These are phyloP conservation scores for Geranomyces michiganensis DNA, from an alignment of 192 early-diverging fungal genomes.

Conservation along the genomic window DNA sequence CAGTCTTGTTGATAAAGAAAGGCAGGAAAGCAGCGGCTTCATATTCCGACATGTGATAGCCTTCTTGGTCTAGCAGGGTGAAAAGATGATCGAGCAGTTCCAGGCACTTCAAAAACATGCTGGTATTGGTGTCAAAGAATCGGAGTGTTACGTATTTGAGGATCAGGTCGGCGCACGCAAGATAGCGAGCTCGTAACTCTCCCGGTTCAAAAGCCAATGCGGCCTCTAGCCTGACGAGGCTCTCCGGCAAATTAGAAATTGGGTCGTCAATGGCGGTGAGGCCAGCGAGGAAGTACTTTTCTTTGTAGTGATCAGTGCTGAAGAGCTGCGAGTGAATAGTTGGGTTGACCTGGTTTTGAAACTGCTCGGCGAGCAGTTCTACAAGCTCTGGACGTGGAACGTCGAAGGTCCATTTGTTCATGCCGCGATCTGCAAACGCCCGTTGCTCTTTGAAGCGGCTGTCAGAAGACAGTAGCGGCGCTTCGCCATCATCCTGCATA, in stretches of 20 bases:
- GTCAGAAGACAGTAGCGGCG: constrained; percentile 69
- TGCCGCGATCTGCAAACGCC: constrained; percentile 68
- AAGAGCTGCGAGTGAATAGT: constrained; percentile 68
- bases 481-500: neutral
- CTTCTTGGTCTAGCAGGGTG: constrained; percentile 62
- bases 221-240: neutral
- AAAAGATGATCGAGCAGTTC: constrained; percentile 80
- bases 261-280: constrained; percentile 71
- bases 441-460: constrained; percentile 68
- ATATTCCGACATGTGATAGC: constrained; percentile 73
- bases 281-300: constrained; percentile 73
- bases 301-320: constrained; percentile 83
- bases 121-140: constrained; percentile 91
- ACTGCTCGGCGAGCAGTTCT: constrained; percentile 65
- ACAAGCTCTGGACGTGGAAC: constrained; percentile 64
- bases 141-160: constrained; percentile 87
- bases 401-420: constrained; percentile 74
- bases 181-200: constrained; percentile 63
- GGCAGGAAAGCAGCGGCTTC: constrained; percentile 81
- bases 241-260: constrained; percentile 37
- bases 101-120: constrained; percentile 80
- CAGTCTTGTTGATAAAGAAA: constrained; percentile 70
- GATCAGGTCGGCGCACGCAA: constrained; percentile 77
- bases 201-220: constrained; percentile 31
- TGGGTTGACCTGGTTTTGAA: constrained; percentile 60